Evolutionary conservation across 129 eudicot species (phyloP).

Genomic region (Pseudognaphalium luteoalbum): DNA sequence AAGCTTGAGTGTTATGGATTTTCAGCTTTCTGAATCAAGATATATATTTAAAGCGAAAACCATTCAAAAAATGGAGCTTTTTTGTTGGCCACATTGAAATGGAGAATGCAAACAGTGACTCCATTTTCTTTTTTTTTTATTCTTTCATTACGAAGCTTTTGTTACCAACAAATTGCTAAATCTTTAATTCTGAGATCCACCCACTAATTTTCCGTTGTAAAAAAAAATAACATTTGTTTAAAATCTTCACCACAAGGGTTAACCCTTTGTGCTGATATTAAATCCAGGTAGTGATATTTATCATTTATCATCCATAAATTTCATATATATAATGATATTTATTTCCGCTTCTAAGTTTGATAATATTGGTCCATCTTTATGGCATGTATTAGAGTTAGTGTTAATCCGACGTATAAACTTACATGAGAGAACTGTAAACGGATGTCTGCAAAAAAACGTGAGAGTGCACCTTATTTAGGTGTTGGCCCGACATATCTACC

Average conservation of each 20-base stretch:
- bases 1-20: constrained; percentile 6
- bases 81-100: constrained; percentile 66
- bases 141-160: constrained; percentile 55
- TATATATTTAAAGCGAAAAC: constrained; percentile 65
- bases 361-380: background rate
- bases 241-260: constrained; percentile 68
- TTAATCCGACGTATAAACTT: constrained; percentile 61
- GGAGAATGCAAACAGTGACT: constrained; percentile 81
- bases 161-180: constrained; percentile 35
- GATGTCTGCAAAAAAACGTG: constrained; percentile 65
- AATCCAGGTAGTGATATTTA: constrained; percentile 64
- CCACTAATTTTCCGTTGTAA: constrained; percentile 9
- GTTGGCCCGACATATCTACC: constrained; percentile 60
- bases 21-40: constrained; percentile 57
- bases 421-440: constrained; percentile 66
- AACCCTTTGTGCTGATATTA: constrained; percentile 68
- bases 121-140: constrained; percentile 58
- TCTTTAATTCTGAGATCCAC: too few species aligned
- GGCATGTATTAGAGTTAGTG: constrained; percentile 61
- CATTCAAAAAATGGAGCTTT: constrained; percentile 76
- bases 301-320: background rate
- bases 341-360: background rate
- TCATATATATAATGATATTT: background rate
- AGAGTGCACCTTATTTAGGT: constrained; percentile 65
- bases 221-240: constrained; percentile 50